Evolutionary conservation across 805 yeast species (phyloP).

Genomic region (Metschnikowia sp.): DNA sequence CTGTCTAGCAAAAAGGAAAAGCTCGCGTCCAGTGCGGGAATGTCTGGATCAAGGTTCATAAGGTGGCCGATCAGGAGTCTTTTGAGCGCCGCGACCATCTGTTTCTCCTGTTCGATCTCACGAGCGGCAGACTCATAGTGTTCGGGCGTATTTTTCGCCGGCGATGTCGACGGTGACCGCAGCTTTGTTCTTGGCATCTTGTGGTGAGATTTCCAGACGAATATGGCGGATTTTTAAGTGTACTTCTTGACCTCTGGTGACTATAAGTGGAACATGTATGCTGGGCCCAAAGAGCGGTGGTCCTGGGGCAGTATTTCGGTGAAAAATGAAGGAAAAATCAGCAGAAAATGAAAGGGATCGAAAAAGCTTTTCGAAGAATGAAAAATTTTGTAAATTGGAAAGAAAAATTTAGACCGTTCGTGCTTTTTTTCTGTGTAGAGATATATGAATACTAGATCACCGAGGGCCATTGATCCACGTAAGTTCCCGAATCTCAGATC

Average conservation of each 20-base stretch:
- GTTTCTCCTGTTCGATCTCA: constrained; percentile 71
- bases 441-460: no score
- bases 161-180: constrained; percentile 11
- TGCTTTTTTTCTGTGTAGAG: no score
- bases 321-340: no score
- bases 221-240: not conserved
- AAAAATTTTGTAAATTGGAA: no score
- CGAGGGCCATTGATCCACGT: constrained; percentile 1
- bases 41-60: constrained; percentile 65
- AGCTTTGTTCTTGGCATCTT: constrained; percentile 2
- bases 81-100: constrained; percentile 70
- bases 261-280: constrained; percentile 3
- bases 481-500: not conserved
- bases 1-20: constrained; percentile 11
- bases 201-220: not conserved
- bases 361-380: no score
- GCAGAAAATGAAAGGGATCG: no score
- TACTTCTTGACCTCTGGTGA: not conserved
- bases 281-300: not conserved
- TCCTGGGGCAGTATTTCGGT: no score
- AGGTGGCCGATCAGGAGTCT: constrained; percentile 66
- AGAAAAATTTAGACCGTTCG: no score
- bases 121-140: constrained; percentile 57
- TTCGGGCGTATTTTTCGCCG: constrained; percentile 14
- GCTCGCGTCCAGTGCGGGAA: constrained; percentile 43